Evolutionary conservation across 2,329 filamentous ascomycete genomes (phyloP).

Genomic region (Aspergillus luchuensis): DNA sequence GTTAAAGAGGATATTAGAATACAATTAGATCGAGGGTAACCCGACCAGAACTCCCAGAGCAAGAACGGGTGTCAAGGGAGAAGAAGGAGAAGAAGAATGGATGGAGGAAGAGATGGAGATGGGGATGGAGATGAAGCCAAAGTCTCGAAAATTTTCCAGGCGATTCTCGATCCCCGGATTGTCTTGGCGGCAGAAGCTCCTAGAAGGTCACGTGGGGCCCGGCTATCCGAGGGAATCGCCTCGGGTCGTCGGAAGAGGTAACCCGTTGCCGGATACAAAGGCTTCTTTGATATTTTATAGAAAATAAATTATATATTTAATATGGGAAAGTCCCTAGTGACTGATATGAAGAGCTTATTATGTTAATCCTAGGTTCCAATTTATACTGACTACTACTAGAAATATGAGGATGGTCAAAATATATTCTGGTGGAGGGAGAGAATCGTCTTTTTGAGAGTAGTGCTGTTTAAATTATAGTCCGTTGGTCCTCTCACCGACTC

Average conservation of each 20-base stretch:
- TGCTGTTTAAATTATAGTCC: too few species aligned
- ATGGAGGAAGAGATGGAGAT: conserved; percentile 31
- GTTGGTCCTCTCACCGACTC: too few species aligned
- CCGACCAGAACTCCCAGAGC: conserved; percentile 38
- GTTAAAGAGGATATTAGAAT: conserved; percentile 24
- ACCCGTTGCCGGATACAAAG: too few species aligned
- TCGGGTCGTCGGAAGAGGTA: conserved; percentile 26
- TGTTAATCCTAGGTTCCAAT: too few species aligned
- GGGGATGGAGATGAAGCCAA: conserved; percentile 39
- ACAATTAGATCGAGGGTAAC: conserved; percentile 27
- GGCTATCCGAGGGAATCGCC: conserved; percentile 29
- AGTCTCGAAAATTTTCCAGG: conserved; percentile 47
- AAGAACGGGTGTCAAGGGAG: conserved; percentile 34
- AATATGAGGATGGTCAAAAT: too few species aligned
- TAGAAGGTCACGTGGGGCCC: conserved; percentile 45
- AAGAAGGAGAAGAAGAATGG: conserved; percentile 35
- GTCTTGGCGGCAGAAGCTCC: conserved; percentile 47
- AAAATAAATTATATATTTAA: too few species aligned
- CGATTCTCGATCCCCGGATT: conserved; percentile 43
- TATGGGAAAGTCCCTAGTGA: too few species aligned
- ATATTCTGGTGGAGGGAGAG: too few species aligned
- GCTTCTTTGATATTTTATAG: too few species aligned
- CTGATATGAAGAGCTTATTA: too few species aligned
- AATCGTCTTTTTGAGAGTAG: too few species aligned
- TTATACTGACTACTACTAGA: too few species aligned